Evolutionary conservation across 169 alveolate genomes (phyloP), one percentile per base, ranked within the genome.

Genomic region (Plasmodium chabaudi): DNA sequence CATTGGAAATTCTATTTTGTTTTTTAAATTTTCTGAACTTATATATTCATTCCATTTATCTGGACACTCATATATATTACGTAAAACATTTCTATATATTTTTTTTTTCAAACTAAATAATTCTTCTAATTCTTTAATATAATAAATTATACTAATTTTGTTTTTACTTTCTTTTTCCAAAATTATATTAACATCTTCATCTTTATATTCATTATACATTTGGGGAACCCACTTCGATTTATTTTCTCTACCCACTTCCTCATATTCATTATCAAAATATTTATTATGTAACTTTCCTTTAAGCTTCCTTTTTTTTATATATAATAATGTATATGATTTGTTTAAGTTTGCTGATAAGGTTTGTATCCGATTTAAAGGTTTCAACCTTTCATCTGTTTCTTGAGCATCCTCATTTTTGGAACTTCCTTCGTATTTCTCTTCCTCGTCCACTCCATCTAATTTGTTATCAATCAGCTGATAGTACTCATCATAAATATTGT

Each of bases 41-140:
- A 77, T 42, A 9, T 77, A 77, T 7, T 34, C 21, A 21, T 77
- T 55, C 88, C 88, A 77, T 1, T 19, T 23, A 2, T 46, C 15
- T 39, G 49, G 44, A 44, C 64, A 63, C 2, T 77, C 63, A 19
- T 27, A 51, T 15, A 77, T 77, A 34, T 51, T 67, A 25, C 51
- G 19, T 1, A 77, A 12, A 21, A 77, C 13, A 9, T 51, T 77
- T 51, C 42, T 77, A 59, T 51, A 77, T 21, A 57, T 68, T 1
- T 64, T 13, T 42, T n/a, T 27, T 13, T 64, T 61, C 12, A 27
- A 27, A 4, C 51, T 64, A 21, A 42, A 17, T 69, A 77, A 51
- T 27, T 77, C 44, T 19, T 47, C 27, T 19, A 77, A 68, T 57
- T 77, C 77, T 1, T 55, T 53, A 9, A 63, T 21, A 39, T 77